Evolutionary conservation across 306 rosid species (phyloP).

Genomic region (Clitoria ternatea): DNA sequence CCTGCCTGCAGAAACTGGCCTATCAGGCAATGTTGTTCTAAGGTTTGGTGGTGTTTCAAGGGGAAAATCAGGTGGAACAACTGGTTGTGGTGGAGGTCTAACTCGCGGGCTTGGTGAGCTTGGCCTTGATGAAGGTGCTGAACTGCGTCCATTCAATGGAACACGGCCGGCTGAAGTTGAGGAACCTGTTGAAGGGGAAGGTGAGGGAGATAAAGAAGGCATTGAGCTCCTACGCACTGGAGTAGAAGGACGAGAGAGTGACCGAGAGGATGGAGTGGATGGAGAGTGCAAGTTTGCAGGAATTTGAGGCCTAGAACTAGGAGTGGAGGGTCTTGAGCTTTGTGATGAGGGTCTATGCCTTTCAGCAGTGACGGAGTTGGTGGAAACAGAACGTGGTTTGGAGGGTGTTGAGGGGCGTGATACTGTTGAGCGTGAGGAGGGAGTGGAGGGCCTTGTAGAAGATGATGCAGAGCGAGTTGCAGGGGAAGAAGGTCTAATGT

Average conservation of each 20-base stretch:
- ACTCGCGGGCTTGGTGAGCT: constrained; percentile 85
- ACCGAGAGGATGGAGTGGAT: constrained; percentile 48
- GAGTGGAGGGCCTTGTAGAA: constrained; percentile 72
- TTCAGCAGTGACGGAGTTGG: constrained; percentile 55
- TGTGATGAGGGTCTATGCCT: constrained; percentile 53
- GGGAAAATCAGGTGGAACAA: constrained; percentile 85
- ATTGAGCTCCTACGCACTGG: constrained; percentile 70
- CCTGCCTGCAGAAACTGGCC: constrained; percentile 97
- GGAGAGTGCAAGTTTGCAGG: constrained; percentile 82
- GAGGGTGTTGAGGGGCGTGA: constrained; percentile 89
- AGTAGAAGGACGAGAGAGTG: constrained; percentile 80
- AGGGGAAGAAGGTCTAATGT: constrained; percentile 85
- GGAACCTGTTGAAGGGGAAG: constrained; percentile 50
- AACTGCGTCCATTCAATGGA: constrained; percentile 55
- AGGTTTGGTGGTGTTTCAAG: constrained; percentile 96
- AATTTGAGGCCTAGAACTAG: constrained; percentile 88
- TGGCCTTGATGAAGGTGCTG: constrained; percentile 78
- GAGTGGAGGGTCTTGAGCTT: constrained; percentile 87
- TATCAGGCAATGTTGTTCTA: constrained; percentile 80
- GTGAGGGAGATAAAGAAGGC: constrained; percentile 51
- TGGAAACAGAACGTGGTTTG: constrained; percentile 53
- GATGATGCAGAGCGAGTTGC: constrained; percentile 60
- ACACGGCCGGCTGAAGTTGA: constrained; percentile 49
- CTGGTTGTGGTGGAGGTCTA: constrained; percentile 76
- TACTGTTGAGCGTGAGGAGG: constrained; percentile 62